Evolutionary conservation across 768 basidiomycete species (phyloP).

Genomic region (Tricholoma terreum): DNA sequence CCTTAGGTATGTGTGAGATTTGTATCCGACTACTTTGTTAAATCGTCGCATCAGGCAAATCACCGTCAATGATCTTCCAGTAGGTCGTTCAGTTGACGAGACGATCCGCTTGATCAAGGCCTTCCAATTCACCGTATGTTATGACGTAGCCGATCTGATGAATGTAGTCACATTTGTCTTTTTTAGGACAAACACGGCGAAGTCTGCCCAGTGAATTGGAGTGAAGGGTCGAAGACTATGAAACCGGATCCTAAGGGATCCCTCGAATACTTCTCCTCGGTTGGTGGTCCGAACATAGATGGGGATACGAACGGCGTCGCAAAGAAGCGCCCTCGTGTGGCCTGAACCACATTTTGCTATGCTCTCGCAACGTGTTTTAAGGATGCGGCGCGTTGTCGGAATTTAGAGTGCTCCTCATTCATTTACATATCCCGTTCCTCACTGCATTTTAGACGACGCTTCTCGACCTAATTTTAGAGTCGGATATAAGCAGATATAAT

Average conservation of each 20-base stretch:
- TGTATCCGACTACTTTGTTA: not conserved
- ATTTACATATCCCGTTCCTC: not conserved
- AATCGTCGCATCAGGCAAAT: conserved; percentile 55
- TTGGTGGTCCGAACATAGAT: conserved; percentile 14
- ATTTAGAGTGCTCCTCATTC: not conserved
- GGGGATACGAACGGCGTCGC: conserved; percentile 28
- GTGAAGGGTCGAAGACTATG: conserved; percentile 76
- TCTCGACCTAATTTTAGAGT: not conserved
- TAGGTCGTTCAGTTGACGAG: conserved; percentile 94
- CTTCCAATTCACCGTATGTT: conserved; percentile 82
- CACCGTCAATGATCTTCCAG: conserved; percentile 89
- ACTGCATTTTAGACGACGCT: not conserved
- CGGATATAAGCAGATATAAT: not conserved
- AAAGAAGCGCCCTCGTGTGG: conserved; percentile 59
- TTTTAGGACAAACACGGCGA: conserved; percentile 82
- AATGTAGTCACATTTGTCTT: not conserved
- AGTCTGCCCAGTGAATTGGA: conserved; percentile 93
- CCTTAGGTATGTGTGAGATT: conserved; percentile 45
- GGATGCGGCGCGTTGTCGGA: not conserved
- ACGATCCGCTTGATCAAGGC: conserved; percentile 88
- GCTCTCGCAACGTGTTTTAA: not conserved
- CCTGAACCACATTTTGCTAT: conserved; percentile 24
- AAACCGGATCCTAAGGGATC: conserved; percentile 73
- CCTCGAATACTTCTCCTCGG: conserved; percentile 66
- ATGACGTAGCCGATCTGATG: not conserved